These are phyloP conservation scores for Cordyceps fumosorosea DNA, from an alignment of 2,329 filamentous ascomycete genomes.

Conservation along the genomic window DNA sequence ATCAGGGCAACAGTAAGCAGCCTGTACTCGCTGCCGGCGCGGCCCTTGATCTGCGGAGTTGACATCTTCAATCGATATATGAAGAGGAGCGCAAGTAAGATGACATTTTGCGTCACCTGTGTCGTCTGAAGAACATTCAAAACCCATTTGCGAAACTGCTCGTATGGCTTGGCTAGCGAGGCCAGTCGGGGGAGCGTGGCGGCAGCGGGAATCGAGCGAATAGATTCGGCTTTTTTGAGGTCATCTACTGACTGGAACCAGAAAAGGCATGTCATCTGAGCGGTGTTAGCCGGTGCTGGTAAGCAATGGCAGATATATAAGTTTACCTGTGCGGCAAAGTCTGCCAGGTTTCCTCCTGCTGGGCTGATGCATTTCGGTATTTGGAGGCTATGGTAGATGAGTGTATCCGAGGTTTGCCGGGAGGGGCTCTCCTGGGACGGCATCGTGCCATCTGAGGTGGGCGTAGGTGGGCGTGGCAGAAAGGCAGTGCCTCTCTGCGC, in stretches of 20 bases:
- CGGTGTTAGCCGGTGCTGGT: not conserved
- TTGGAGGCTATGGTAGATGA: conserved; percentile 56
- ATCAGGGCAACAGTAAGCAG: conserved; percentile 91
- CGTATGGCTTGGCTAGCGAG: conserved; percentile 66
- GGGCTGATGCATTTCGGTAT: conserved; percentile 71
- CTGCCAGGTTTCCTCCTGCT: conserved; percentile 67
- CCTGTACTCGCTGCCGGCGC: conserved; percentile 87
- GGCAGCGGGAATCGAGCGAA: conserved; percentile 35
- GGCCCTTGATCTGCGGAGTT: conserved; percentile 83
- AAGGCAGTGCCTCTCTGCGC: conserved; percentile 18
- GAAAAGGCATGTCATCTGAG: conserved; percentile 87
- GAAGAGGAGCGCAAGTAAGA: conserved; percentile 82
- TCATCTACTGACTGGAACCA: conserved; percentile 92
- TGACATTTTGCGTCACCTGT: conserved; percentile 93
- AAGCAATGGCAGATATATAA: not conserved
- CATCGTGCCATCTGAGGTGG: conserved; percentile 25
- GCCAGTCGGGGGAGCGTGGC: conserved; percentile 49
- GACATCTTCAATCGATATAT: conserved; percentile 88
- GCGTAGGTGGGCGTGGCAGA: conserved; percentile 32
- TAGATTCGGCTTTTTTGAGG: conserved; percentile 65
- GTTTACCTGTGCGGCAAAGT: conserved; percentile 74
- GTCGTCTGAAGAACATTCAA: conserved; percentile 85
- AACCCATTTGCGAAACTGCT: conserved; percentile 89
- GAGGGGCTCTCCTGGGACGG: conserved; percentile 20
- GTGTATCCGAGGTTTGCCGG: conserved; percentile 34